Evolutionary conservation across 1,139 yeast species (phyloP).

Genomic region (Oligophagozyma castellii): DNA sequence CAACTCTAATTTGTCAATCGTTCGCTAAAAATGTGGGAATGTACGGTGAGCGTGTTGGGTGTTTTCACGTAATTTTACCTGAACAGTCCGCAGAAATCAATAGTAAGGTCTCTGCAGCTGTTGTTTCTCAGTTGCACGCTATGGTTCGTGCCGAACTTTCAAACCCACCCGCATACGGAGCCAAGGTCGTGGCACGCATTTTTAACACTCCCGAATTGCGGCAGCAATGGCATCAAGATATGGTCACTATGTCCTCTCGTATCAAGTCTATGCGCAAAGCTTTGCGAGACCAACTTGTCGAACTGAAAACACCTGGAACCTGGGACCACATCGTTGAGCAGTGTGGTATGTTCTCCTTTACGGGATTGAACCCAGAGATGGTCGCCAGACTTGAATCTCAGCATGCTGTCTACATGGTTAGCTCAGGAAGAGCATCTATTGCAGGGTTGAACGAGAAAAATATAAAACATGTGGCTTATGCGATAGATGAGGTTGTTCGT

Average conservation of each 20-base stretch:
- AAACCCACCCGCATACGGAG: constrained; percentile 94
- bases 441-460: constrained; percentile 84
- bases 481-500: constrained; percentile 70
- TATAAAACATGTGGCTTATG: constrained; percentile 65
- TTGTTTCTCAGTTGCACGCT: constrained; percentile 63
- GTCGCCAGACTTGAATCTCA: constrained; percentile 63
- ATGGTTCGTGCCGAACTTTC: constrained; percentile 77
- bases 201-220: constrained; percentile 51
- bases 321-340: constrained; percentile 92
- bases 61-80: constrained; percentile 59
- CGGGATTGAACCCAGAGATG: constrained; percentile 72
- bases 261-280: constrained; percentile 63
- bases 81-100: constrained; percentile 16
- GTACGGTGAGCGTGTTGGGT: constrained; percentile 97
- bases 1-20: constrained; percentile 77
- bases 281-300: constrained; percentile 47
- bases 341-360: constrained; percentile 94
- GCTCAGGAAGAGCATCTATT: constrained; percentile 84
- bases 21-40: constrained; percentile 95
- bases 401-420: constrained; percentile 67
- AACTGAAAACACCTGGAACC: constrained; percentile 66
- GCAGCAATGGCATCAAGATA: constrained; percentile 74
- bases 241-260: constrained; percentile 78
- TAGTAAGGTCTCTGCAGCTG: constrained; percentile 32
- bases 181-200: constrained; percentile 75